Evolutionary conservation across 2,329 filamentous ascomycete genomes (phyloP), one percentile per base, ranked within the genome.

Genomic region (Ophiocordyceps sinensis): DNA sequence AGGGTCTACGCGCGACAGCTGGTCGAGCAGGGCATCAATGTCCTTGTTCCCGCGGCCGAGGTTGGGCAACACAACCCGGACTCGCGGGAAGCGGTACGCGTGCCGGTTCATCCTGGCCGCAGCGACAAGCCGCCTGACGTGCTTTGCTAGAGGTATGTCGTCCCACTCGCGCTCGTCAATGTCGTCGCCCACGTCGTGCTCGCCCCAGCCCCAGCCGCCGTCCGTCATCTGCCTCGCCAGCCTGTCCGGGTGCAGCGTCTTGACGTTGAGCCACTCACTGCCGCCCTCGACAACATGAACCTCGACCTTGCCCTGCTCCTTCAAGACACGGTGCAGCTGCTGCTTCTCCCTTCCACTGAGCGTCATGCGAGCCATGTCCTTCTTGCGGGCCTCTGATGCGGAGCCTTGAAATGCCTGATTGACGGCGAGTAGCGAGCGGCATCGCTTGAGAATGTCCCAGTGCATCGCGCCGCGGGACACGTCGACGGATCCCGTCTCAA

Each of bases 141-240:
- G 54, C 41, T 51, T 59, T 2, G 55, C 57, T 40, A 64, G 45
- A 3, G 55, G 53, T 0, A 53, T 46, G 39, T 62, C 58, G 9
- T 57, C 56, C 52, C 56, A 61, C 38, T 63, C 61, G 7, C 55
- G 53, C 28, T 48, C 44, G 8, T 57, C 53, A 5, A 62, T 56
- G 1, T 44, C 38, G 3, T 61, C 55, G 1, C 55, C 54, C 5
- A 49, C 43, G 5, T 51, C 47, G 44, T 62, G 49, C 7, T 60
- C 58, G 6, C 60, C 63, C 63, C 63, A 66, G 7, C 52, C 53
- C 63, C 63, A 65, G 4, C 63, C 63, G n/a, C 53, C 53, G 37
- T 64, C 62, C 3, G 55, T 54, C 62, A 66, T 59, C 37, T 66
- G 60, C 4, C 61, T 51, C 8, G 58, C 58, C 40, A 65, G 50